Conservation (phyloP, 441 rosid genomes). For the Eruca vesicaria region DNA sequence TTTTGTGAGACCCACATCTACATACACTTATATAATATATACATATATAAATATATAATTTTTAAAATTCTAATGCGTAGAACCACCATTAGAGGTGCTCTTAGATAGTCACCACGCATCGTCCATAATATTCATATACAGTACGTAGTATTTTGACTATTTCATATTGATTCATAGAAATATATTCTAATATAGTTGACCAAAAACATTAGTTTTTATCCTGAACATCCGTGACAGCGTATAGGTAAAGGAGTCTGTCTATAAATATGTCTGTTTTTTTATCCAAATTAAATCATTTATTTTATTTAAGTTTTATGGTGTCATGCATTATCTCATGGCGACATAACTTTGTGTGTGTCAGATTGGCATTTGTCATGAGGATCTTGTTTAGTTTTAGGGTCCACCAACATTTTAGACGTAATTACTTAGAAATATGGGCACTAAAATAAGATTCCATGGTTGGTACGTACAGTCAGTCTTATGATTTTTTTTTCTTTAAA, state of each 20-base stretch:
- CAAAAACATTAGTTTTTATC: no score
- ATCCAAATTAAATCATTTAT: background rate
- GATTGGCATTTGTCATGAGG: conserved; percentile 28
- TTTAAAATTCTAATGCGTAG: no score
- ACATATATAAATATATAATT: no score
- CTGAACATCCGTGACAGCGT: background rate
- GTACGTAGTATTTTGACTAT: no score
- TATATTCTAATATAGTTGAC: no score
- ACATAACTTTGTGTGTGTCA: conserved; percentile 35
- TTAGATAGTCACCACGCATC: no score
- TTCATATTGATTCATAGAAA: no score
- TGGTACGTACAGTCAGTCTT: background rate
- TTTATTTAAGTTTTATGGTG: background rate
- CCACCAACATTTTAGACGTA: conserved; percentile 13
- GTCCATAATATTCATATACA: no score
- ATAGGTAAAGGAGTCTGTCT: background rate
- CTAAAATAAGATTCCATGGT: conserved; percentile 15
- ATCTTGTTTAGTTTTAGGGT: conserved; percentile 15
- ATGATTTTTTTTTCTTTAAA: no score
- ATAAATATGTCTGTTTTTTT: conserved; percentile 4
- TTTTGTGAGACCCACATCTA: no score
- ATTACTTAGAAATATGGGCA: conserved; percentile 14
- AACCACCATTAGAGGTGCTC: no score
- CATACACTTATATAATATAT: no score
- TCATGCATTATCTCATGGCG: conserved; percentile 29